phyloP scores from a whole-genome alignment of 129 eudicot species.

The Centrapalus pauciflorus region DNA sequence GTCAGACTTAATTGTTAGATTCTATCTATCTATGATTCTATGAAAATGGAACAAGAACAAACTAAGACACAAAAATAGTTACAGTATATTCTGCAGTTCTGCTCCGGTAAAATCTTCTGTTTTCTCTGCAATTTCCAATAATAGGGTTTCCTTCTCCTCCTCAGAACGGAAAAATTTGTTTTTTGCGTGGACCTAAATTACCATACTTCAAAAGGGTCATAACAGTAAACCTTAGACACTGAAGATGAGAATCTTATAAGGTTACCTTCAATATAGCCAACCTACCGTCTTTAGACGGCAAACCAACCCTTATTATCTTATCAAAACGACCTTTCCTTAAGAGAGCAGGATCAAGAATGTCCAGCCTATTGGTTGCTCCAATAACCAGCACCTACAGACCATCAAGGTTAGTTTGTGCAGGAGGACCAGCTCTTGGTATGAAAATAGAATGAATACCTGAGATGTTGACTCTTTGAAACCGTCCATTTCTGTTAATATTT shows the following conservation, averaged over 20 bases:
- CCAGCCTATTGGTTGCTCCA: conserved; percentile 95
- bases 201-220: not conserved
- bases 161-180: conserved; percentile 86
- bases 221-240: not conserved
- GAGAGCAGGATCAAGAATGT: conserved; percentile 97
- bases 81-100: conserved; percentile 92
- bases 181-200: conserved; percentile 73
- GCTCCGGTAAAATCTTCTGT: conserved; percentile 97
- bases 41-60: not conserved
- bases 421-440: not conserved
- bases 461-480: conserved; percentile 84
- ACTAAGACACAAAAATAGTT: conserved; percentile 13
- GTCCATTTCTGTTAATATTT: conserved; percentile 93
- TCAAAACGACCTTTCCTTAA: conserved; percentile 94
- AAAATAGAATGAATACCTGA: conserved; percentile 42
- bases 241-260: not conserved
- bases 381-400: conserved; percentile 63
- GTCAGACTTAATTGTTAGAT: conserved; percentile 34
- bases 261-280: conserved; percentile 80
- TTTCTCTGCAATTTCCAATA: conserved; percentile 74
- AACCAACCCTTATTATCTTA: conserved; percentile 88
- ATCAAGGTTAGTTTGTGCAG: conserved; percentile 4
- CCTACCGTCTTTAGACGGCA: conserved; percentile 93
- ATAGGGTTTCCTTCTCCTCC: conserved; percentile 66
- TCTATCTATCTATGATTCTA: no score